Evolutionary conservation across 768 basidiomycete species (phyloP), one percentile per base, ranked within the genome.

Genomic region (Candolleomyces aberdarensis): DNA sequence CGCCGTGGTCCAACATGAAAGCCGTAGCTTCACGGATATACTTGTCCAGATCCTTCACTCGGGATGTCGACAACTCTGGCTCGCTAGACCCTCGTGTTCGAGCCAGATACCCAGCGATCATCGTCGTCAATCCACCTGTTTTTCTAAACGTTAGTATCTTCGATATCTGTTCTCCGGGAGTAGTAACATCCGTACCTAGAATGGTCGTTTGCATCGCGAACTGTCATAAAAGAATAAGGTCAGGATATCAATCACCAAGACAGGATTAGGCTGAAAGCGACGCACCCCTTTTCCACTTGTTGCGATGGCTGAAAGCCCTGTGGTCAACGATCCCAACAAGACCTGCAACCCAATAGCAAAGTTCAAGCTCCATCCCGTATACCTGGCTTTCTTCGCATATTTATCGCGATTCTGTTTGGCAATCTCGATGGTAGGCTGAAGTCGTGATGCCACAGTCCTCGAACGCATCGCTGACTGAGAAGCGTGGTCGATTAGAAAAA

Each of bases 51-150:
- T 87, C 85, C 62, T 85, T 84, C 4, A 76, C 77, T 11, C 83
- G 81, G 3, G 74, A 69, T 32, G 78, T 75, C 0, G 87, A 88
- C n/a, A 80, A 56, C 62, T 91, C 87, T 1, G 90, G 90, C 64
- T 91, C 89, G 41, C 83, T 82, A 0, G 87, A 85, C 11, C 88
- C 87, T 29, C 88, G 83, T 26, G 82, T 79, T 13, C 85, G 83
- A 3, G 89, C 90, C 26, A 92, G 78, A 70, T 87, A 91, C 1
- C 88, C 86, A 17, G 89, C 88, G 14, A 86, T 80, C 19, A 91
- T 20, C 0, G 89, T 92, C 3, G 88, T 71, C 11, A 87, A 59
- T n/a, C 85, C 89, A 36, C 90, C 87, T 85, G 22, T 11, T 15
- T 22, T 11, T 20, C 54, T 6, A 51, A 32, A 41, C 32, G 32